Conservation (phyloP, 2,329 filamentous ascomycete genomes). For the Diplodia intermedia region DNA sequence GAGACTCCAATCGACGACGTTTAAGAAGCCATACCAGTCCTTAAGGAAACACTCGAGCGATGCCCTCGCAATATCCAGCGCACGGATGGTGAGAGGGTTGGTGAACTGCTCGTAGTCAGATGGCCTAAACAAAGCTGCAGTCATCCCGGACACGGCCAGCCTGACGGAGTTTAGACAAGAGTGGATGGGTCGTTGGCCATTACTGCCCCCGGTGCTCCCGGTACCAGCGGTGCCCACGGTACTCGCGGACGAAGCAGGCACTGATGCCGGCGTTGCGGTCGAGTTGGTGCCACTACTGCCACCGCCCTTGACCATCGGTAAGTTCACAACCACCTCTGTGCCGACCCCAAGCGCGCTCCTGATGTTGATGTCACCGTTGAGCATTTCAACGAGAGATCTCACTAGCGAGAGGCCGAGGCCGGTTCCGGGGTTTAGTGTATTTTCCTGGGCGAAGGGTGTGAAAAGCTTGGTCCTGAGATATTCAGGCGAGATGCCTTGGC, state of each 20-base stretch:
- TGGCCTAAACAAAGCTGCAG: constrained; percentile 33
- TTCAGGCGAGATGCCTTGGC: constrained; percentile 68
- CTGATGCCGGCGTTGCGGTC: constrained; percentile 22
- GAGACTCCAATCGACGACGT: constrained; percentile 31
- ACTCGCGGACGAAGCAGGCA: constrained; percentile 25
- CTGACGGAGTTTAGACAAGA: constrained; percentile 34
- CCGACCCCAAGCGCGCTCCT: constrained; percentile 60
- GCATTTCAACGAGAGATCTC: constrained; percentile 62
- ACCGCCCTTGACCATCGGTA: constrained; percentile 47
- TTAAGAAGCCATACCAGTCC: constrained; percentile 36
- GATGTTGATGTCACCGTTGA: constrained; percentile 66
- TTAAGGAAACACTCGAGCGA: constrained; percentile 35
- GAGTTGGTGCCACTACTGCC: constrained; percentile 11
- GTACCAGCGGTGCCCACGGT: constrained; percentile 27
- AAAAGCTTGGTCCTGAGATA: constrained; percentile 68
- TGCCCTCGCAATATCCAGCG: not conserved
- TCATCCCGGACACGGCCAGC: constrained; percentile 23
- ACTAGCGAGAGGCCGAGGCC: constrained; percentile 73
- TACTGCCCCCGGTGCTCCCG: constrained; percentile 11
- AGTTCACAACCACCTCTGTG: constrained; percentile 60
- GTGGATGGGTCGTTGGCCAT: constrained; percentile 36
- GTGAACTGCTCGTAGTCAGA: constrained; percentile 12
- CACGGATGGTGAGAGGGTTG: not conserved
- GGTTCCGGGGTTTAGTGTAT: constrained; percentile 64
- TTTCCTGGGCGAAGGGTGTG: constrained; percentile 70